Evolutionary conservation across 352 stramenopile genomes (phyloP).

Genomic region (Phytophthora sansomeana): DNA sequence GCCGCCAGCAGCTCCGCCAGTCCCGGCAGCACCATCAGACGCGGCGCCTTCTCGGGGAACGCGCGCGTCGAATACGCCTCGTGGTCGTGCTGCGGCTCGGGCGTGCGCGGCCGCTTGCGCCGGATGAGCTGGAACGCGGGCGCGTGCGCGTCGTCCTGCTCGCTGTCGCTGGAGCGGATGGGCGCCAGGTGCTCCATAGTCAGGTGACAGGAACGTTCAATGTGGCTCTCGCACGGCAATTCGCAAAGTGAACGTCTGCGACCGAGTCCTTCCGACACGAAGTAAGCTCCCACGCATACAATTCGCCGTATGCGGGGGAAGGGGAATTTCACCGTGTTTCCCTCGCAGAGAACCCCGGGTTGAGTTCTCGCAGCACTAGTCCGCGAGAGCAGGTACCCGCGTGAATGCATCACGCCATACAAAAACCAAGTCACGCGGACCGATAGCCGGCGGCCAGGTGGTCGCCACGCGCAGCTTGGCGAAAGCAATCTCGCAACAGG

Average conservation of each 20-base stretch:
- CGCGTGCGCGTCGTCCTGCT: constrained; percentile 10
- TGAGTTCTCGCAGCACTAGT: constrained; percentile 19
- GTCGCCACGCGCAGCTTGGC: constrained; percentile 23
- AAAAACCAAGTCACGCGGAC: constrained; percentile 6
- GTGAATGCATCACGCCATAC: constrained; percentile 15
- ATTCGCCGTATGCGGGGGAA: constrained; percentile 34
- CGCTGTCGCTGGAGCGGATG: constrained; percentile 21
- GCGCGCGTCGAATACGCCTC: constrained; percentile 10
- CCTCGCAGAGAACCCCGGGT: constrained; percentile 29
- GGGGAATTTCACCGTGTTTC: constrained; percentile 45
- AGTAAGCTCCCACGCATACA: constrained; percentile 39
- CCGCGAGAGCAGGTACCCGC: constrained; percentile 31
- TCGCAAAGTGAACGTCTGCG: constrained; percentile 39
- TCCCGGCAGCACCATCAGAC: constrained; percentile 43
- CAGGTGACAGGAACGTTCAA: not conserved
- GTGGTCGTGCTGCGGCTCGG: constrained; percentile 12
- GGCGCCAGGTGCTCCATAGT: constrained; percentile 29
- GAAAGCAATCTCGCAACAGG: constrained; percentile 27
- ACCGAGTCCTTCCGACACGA: constrained; percentile 25
- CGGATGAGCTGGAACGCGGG: constrained; percentile 47
- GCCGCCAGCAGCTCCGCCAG: constrained; percentile 52
- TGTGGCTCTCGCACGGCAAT: constrained; percentile 26
- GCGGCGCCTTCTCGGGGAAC: constrained; percentile 33
- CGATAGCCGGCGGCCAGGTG: constrained; percentile 21
- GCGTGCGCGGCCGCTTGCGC: constrained; percentile 54